A percentile compares a stretch with the other conserved stretches of the same genome.
phyloP scores from a whole-genome alignment of 208 protist genomes.

The Herpetomonas tarakana region DNA sequence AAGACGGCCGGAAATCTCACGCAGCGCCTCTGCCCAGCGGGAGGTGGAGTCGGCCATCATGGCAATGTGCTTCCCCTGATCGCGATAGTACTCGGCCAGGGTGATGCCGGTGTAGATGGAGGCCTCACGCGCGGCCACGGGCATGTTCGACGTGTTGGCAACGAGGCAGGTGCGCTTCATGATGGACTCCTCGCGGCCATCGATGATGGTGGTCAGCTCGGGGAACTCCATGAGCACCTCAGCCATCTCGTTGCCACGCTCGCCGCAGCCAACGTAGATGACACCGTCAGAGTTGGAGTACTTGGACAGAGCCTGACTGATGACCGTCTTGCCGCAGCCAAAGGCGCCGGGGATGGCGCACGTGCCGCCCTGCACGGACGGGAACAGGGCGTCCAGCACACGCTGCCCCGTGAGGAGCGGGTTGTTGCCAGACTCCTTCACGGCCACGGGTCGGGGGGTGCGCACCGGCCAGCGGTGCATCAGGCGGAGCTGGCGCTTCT shows the following conservation, averaged over 20 bases:
- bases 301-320: slow-evolving; percentile 99
- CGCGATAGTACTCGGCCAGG: slow-evolving; percentile 99
- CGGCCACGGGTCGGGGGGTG: slow-evolving; percentile 91
- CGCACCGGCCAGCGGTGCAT: slow-evolving; percentile 98
- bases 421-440: slow-evolving; percentile 95
- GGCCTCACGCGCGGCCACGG: slow-evolving; percentile 99
- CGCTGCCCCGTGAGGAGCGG: slow-evolving; percentile 99
- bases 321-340: slow-evolving; percentile 99
- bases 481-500: slow-evolving; percentile 89
- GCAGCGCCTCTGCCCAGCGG: slow-evolving; percentile 99
- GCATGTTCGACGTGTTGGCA: slow-evolving; percentile 99
- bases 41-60: slow-evolving; percentile 99
- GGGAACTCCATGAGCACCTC: slow-evolving; percentile 99
- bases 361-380: slow-evolving; percentile 99
- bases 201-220: slow-evolving; percentile 93
- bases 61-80: slow-evolving; percentile 99
- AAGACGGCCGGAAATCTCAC: slow-evolving; percentile 99
- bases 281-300: slow-evolving; percentile 99
- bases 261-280: slow-evolving; percentile 99
- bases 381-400: slow-evolving; percentile 99
- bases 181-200: slow-evolving; percentile 97
- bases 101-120: slow-evolving; percentile 99
- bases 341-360: slow-evolving; percentile 99
- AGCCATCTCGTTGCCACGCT: slow-evolving; percentile 99
- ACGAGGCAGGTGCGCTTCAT: slow-evolving; percentile 99